These are phyloP conservation scores for Favolaschia claudopus DNA, from an alignment of 768 basidiomycete species.

Conservation along the genomic window DNA sequence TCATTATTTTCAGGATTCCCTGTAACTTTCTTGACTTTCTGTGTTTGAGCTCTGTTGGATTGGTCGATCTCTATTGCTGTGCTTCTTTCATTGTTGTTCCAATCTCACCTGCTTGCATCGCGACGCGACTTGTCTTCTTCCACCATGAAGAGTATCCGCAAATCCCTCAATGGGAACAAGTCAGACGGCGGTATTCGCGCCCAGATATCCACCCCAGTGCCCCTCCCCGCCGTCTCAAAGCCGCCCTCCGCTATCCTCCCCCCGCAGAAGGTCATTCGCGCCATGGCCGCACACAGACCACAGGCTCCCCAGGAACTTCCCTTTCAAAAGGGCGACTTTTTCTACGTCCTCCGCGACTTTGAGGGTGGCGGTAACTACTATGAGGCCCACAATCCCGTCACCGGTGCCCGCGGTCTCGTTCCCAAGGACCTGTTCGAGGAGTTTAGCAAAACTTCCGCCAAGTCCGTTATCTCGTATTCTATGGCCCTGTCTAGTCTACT, in stretches of 20 bases:
- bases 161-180: constrained; percentile 76
- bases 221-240: constrained; percentile 72
- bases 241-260: constrained; percentile 76
- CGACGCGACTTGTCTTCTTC: constrained; percentile 30
- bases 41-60: too few species aligned
- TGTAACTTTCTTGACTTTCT: too few species aligned
- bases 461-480: constrained; percentile 51
- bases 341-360: constrained; percentile 88
- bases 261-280: constrained; percentile 95
- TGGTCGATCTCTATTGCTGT: not conserved
- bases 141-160: constrained; percentile 83
- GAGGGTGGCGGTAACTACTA: constrained; percentile 73
- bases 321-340: constrained; percentile 96
- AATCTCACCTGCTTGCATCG: constrained; percentile 27
- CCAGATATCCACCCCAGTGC: constrained; percentile 75
- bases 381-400: constrained; percentile 93
- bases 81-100: constrained; percentile 4
- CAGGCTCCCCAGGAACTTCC: constrained; percentile 85
- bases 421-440: constrained; percentile 90
- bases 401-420: constrained; percentile 90
- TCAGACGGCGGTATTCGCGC: constrained; percentile 58
- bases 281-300: constrained; percentile 70
- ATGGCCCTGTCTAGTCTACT: constrained; percentile 15
- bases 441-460: constrained; percentile 74
- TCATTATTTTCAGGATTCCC: too few species aligned